Evolutionary conservation across 495 filamentous ascomycete genomes (phyloP), one percentile per base, ranked within the genome.

Genomic region (Talaromyces proteolyticus): DNA sequence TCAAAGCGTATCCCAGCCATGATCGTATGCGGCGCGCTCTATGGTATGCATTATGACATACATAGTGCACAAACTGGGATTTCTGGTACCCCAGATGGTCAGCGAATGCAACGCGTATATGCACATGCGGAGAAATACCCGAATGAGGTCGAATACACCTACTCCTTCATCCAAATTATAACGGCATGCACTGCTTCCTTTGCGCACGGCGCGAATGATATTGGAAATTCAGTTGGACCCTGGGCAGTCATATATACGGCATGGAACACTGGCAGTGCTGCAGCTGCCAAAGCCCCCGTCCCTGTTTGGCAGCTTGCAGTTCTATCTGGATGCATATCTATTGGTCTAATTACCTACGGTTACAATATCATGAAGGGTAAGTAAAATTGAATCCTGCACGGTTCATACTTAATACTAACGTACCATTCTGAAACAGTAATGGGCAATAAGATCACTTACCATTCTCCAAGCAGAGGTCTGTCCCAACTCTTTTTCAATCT

Each of bases 151-250:
- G 87, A 91, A 66, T 81, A 89, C 69, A 76, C 78, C 25, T 90
- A 84, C 68, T 85, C 85, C 16, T 89, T 86, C 69, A 66, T 88
- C 51, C 87, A 91, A 70, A 64, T 90, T 50, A 53, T 88, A 40
- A 89, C 85, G 16, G 87, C 87, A 44, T 80, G 78, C 64, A 88
- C 85, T 20, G 81, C 84, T 5, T 88, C 85, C 2, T 88, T 91
- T 49, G 81, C 86, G 2, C 87, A 91, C 68, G 87, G 87, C 46
- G 82, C 86, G 57, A 92, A 92, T 64, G 88, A 90, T 61, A 79
- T 90, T 51, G 74, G 81, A 40, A 89, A 89, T 69, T 85, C 87
- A 12, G 80, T 89, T 54, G 87, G 87, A 10, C 85, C 85, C 22
- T 87, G 77, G 65, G 79, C 85, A 29, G 83, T 79, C 43, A 80